Percentiles rank a stretch among this genome's conserved stretches.
These are phyloP conservation scores for Fusarium guadeloupense DNA, from an alignment of 2,329 filamentous ascomycete genomes.

Conservation along the genomic window DNA sequence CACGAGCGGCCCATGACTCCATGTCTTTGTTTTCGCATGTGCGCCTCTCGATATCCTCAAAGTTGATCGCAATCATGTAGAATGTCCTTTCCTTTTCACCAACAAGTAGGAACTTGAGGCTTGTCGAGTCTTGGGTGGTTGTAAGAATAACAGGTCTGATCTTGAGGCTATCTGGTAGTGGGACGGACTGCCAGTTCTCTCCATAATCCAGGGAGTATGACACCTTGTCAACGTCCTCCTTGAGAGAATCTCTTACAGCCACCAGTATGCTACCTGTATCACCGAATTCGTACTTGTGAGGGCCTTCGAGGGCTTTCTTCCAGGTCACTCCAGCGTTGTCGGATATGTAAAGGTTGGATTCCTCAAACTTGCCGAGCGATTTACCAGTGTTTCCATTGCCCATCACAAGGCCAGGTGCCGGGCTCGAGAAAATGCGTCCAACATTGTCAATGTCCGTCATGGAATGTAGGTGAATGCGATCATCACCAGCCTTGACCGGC, in stretches of 20 bases:
- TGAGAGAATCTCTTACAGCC: conserved; percentile 78
- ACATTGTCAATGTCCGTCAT: conserved; percentile 85
- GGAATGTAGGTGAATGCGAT: conserved; percentile 87
- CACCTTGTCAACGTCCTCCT: conserved; percentile 66
- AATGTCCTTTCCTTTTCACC: conserved; percentile 67
- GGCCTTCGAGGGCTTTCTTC: conserved; percentile 77
- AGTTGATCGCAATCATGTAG: conserved; percentile 81
- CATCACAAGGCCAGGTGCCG: conserved; percentile 92
- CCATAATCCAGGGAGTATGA: conserved; percentile 91
- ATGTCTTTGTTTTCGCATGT: conserved; percentile 83
- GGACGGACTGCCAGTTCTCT: conserved; percentile 78
- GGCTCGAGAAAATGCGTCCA: conserved; percentile 91
- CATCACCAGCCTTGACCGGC: conserved; percentile 72
- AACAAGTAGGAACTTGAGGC: conserved; percentile 86
- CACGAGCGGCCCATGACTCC: conserved; percentile 87
- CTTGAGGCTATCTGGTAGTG: conserved; percentile 72
- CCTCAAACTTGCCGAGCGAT: conserved; percentile 72
- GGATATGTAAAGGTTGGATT: conserved; percentile 87
- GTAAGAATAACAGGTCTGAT: conserved; percentile 79
- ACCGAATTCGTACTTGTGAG: conserved; percentile 96
- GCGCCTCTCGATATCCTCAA: conserved; percentile 79
- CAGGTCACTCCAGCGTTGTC: conserved; percentile 91
- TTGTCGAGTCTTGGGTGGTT: conserved; percentile 92
- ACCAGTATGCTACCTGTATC: conserved; percentile 91
- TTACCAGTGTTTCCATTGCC: conserved; percentile 91